These are phyloP conservation scores for Xylariaceae sp. DNA, from an alignment of 2,329 filamentous ascomycete genomes.

Conservation along the genomic window DNA sequence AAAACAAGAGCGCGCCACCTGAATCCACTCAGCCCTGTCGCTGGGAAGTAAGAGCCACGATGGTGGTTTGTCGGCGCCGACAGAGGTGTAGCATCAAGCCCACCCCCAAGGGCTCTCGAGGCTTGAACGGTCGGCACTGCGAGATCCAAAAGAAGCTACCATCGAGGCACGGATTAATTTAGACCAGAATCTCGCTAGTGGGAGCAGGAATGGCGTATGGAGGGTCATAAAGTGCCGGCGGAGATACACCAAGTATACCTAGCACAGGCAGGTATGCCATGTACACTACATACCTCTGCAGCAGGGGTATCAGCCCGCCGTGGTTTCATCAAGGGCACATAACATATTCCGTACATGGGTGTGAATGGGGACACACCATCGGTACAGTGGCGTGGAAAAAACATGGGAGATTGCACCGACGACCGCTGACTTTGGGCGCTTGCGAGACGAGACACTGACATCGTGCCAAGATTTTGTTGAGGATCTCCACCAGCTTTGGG, in stretches of 20 bases:
- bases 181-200: conserved; percentile 9
- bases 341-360: conserved; percentile 25
- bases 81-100: conserved; percentile 7
- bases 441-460: conserved; percentile 9
- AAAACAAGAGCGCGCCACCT: conserved; percentile 4
- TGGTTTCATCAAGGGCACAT: conserved; percentile 31
- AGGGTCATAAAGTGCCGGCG: conserved; percentile 17
- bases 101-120: conserved; percentile 7
- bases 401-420: conserved; percentile 10
- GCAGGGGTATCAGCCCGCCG: conserved; percentile 30
- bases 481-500: conserved; percentile 10
- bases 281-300: conserved; percentile 18
- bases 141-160: conserved; percentile 8
- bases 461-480: conserved; percentile 16
- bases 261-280: background rate
- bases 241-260: conserved; percentile 11
- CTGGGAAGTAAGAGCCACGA: background rate
- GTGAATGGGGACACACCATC: conserved; percentile 23
- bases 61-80: conserved; percentile 11
- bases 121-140: conserved; percentile 13
- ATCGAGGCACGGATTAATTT: background rate
- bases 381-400: conserved; percentile 21
- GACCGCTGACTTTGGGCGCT: conserved; percentile 6
- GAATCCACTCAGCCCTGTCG: conserved; percentile 1
- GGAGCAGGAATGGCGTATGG: background rate